Evolutionary conservation across 345 rosid species (phyloP), one percentile per base, ranked within the genome.

Genomic region (Rhodamnia rubescens): DNA sequence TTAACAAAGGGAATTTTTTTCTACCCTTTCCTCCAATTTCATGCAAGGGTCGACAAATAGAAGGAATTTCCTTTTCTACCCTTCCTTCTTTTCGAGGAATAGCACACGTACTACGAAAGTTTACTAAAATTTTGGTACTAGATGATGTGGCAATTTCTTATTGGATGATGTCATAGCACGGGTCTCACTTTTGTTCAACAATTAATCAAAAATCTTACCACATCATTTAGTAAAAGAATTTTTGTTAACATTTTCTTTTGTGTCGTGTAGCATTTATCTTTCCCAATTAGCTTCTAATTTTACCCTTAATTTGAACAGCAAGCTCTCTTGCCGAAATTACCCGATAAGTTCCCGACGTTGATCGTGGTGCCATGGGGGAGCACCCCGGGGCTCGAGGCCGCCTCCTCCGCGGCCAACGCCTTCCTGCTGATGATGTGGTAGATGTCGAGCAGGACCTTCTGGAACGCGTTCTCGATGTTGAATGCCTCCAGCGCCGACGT

Each of bases 291-390:
- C 47, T 82, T 27, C 56, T 47, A 51, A 14, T 36, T 2, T 2
- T 13, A 14, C 54, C 59, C 32, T 75, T 87, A 89, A 84, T 86
- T 91, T 10, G 98, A 92, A 86, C 98, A 96, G 80, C 98, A 93
- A 27, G 90, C 84, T 89, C 85, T 90, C 85, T 86, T 92, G 88
- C 44, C 87, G 21, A 54, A 26, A 13, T 87, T 92, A 52, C 92
- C 92, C 3, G 96, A 90, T 29, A 88, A 81, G 69, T 91, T 93
- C 27, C 90, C 88, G 54, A 94, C 94, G 78, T 95, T 91, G 75
- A 95, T 95, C 2, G 94, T 84, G 8, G 94, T 94, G 51, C 98
- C 95, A 27, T 92, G 95, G n/a, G 90, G 94, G 36, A 89, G 85
- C 47, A 9, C 47, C 20, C 93, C 93, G 5, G 91, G 78, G 20